These are phyloP conservation scores for Ajuga chamaepitys DNA, from an alignment of 257 asterid species.

Conservation along the genomic window DNA sequence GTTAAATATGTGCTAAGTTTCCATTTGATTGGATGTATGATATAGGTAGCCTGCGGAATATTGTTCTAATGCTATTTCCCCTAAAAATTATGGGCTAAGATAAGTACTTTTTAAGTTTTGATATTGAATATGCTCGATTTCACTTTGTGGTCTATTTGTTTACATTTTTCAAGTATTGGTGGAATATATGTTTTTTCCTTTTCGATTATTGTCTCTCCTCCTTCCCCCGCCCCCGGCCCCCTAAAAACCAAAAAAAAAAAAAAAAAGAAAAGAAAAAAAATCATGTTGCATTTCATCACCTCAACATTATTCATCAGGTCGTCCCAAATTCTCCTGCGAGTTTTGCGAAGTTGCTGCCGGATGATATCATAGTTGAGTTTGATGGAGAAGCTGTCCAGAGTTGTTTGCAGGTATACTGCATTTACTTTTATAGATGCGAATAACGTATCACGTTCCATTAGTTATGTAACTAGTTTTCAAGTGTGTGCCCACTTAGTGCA, in stretches of 20 bases:
- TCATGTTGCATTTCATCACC: not conserved
- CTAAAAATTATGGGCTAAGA: no score
- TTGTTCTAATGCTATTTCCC: not conserved
- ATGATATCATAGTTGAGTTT: not conserved
- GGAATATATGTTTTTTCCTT: no score
- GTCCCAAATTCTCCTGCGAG: not conserved
- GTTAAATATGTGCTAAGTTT: not conserved
- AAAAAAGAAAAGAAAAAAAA: no score
- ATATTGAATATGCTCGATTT: not conserved
- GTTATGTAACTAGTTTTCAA: no score
- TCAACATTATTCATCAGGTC: not conserved
- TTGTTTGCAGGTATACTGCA: not conserved
- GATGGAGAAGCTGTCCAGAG: not conserved
- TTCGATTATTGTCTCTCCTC: no score
- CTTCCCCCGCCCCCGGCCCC: no score
- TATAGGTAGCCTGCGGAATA: not conserved
- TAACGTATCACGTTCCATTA: no score
- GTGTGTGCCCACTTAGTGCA: no score
- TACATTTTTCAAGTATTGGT: no score
- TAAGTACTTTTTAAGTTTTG: not conserved
- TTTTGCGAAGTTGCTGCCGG: not conserved
- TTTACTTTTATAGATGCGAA: not conserved
- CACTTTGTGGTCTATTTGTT: not conserved
- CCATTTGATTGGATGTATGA: not conserved
- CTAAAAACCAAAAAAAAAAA: no score